Conservation (phyloP, 2,329 filamentous ascomycete species). For the Clarireedia paspali region DNA sequence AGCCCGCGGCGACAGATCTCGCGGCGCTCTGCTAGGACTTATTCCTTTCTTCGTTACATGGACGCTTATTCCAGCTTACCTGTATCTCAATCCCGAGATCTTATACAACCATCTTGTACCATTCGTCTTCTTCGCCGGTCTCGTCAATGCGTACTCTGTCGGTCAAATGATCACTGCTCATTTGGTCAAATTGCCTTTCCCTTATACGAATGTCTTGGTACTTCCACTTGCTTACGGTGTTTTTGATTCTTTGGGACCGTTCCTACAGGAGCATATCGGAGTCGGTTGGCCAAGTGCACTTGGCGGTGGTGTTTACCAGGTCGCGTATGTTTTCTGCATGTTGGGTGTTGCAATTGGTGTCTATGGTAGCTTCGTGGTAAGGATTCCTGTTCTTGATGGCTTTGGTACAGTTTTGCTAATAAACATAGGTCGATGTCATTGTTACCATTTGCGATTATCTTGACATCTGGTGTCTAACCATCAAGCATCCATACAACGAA, state of each 20-base stretch:
- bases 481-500: constrained; percentile 66
- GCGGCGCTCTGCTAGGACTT: constrained; percentile 73
- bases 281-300: constrained; percentile 70
- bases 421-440: constrained; percentile 71
- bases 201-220: constrained; percentile 80
- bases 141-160: constrained; percentile 91
- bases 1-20: constrained; percentile 61
- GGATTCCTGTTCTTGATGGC: constrained; percentile 16
- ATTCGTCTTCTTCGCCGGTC: constrained; percentile 79
- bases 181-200: constrained; percentile 79
- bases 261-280: constrained; percentile 46
- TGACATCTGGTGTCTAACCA: constrained; percentile 96
- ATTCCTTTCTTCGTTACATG: constrained; percentile 74
- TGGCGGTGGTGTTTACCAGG: constrained; percentile 74
- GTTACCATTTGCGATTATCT: constrained; percentile 96
- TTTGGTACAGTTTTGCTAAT: background rate
- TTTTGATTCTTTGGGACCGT: constrained; percentile 69
- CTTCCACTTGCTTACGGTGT: constrained; percentile 73
- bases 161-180: constrained; percentile 95
- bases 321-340: constrained; percentile 84
- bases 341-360: constrained; percentile 78
- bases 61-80: constrained; percentile 68
- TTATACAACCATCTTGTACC: constrained; percentile 78
- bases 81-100: constrained; percentile 79
- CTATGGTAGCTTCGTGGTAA: constrained; percentile 89